Evolutionary conservation across 768 basidiomycete species (phyloP).

Genomic region (Trametopsis cervina): DNA sequence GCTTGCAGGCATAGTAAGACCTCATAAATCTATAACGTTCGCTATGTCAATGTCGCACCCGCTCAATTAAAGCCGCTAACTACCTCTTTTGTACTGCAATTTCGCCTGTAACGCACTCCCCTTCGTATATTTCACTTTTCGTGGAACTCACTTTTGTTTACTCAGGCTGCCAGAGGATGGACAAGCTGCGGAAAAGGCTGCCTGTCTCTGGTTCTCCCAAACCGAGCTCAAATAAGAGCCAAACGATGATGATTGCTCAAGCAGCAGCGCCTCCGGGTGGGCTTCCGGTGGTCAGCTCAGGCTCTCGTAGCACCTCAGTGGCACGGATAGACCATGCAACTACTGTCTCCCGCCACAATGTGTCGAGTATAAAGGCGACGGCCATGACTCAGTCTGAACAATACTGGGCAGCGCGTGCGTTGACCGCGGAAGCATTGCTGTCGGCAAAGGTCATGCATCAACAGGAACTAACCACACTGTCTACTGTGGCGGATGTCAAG

Average conservation of each 20-base stretch:
- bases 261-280: background rate
- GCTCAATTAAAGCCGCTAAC: no score
- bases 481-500: constrained; percentile 36
- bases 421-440: constrained; percentile 58
- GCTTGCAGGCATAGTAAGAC: no score
- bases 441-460: constrained; percentile 41
- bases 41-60: no score
- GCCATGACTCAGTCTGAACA: constrained; percentile 30
- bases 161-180: background rate
- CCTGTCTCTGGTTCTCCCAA: background rate
- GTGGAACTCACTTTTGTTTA: no score
- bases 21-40: no score
- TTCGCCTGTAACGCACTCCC: no score
- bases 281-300: background rate
- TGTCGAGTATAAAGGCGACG: background rate
- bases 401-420: constrained; percentile 64
- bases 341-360: background rate
- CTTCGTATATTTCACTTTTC: no score
- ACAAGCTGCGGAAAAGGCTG: background rate
- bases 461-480: constrained; percentile 38
- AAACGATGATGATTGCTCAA: constrained; percentile 15
- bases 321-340: background rate
- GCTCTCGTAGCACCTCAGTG: background rate
- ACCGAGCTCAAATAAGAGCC: constrained; percentile 5
- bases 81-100: no score